Base-by-base conservation (phyloP, 805 yeast genomes). In the Scheffersomyces coipomensis region DNA sequence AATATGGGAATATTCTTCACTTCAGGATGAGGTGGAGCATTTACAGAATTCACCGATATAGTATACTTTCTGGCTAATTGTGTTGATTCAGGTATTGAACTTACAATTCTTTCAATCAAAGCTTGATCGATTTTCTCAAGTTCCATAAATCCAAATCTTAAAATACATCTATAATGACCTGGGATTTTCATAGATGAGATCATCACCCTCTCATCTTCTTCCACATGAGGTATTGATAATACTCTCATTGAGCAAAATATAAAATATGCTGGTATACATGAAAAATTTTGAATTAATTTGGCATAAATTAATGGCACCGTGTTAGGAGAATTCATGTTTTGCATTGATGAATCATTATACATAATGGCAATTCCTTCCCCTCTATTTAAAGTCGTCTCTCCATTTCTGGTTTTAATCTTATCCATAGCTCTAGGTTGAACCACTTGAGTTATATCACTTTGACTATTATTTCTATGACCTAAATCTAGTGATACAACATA, bases 111-210 rank as follows among this genome's bases (percentile, higher is more conserved):
- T 11, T 49, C 35, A 25, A 46, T 50, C 36, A 60, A 45, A 3
- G 39, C 47, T 12, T 43, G 25, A 39, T 54, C 58, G 15, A 60
- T 47, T 27, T 30, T 34, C 8, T 58, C 51, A n/a, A 52, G 52
- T 31, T 72, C 76, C 75, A 71, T 71, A 52, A 75, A 77, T 3
- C 82, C 82, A 42, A 66, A 75, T 19, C 76, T 58, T 5, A 76
- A 46, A 12, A 75, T 58, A 42, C 79, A 75, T 42, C 75, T 58
- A 57, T 71, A 73, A 47, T 75, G 73, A 1, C 79, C 78, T 1
- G 68, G 63, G 19, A 71, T 48, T 27, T 62, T 64, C 42, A 71
- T 66, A 19, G 68, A 48, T 3, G 64, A 71, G 19, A 76, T 42
- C 16, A 68, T 45, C 3, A 73, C 51, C 16, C 73, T 55, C 26